These are phyloP conservation scores for Silene coronaria DNA, from an alignment of 179 eudicot species.

Conservation along the genomic window DNA sequence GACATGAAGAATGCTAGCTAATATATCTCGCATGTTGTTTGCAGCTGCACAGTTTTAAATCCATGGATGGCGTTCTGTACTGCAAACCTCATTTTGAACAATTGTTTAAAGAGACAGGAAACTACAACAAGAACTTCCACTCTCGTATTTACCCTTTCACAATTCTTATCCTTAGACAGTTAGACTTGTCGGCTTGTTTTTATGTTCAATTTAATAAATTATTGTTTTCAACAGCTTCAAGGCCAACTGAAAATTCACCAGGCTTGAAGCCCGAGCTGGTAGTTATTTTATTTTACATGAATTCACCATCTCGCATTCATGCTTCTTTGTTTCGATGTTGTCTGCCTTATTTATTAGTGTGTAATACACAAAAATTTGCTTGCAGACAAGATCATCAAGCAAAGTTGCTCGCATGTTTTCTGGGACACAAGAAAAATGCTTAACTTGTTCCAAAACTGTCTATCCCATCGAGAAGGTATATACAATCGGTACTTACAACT, in stretches of 20 bases:
- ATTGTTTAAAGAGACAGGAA: slow-evolving; percentile 92
- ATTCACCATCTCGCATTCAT: neutral
- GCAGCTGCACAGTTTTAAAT: slow-evolving; percentile 86
- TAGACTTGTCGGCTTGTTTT: neutral
- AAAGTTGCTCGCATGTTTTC: slow-evolving; percentile 96
- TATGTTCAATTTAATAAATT: neutral
- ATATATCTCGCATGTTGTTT: slow-evolving; percentile 19
- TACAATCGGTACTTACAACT: neutral
- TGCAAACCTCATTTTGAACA: slow-evolving; percentile 99
- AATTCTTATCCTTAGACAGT: neutral
- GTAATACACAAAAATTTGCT: slow-evolving; percentile 21
- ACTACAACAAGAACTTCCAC: slow-evolving; percentile 81
- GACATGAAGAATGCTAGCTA: slow-evolving; percentile 1
- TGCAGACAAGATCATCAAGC: slow-evolving; percentile 84
- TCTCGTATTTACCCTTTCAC: slow-evolving; percentile 52
- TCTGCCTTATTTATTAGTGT: slow-evolving; percentile 6
- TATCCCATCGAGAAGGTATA: slow-evolving; percentile 95
- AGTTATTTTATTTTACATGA: slow-evolving; percentile 19
- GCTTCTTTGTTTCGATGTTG: neutral
- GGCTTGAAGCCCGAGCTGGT: slow-evolving; percentile 62
- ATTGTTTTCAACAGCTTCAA: slow-evolving; percentile 52
- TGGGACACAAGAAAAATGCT: slow-evolving; percentile 95
- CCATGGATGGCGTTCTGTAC: slow-evolving; percentile 93
- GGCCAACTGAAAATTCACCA: slow-evolving; percentile 61
- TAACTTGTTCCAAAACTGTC: slow-evolving; percentile 88